phyloP scores from a whole-genome alignment of 2,329 filamentous ascomycete genomes.

The Eutypa lata region DNA sequence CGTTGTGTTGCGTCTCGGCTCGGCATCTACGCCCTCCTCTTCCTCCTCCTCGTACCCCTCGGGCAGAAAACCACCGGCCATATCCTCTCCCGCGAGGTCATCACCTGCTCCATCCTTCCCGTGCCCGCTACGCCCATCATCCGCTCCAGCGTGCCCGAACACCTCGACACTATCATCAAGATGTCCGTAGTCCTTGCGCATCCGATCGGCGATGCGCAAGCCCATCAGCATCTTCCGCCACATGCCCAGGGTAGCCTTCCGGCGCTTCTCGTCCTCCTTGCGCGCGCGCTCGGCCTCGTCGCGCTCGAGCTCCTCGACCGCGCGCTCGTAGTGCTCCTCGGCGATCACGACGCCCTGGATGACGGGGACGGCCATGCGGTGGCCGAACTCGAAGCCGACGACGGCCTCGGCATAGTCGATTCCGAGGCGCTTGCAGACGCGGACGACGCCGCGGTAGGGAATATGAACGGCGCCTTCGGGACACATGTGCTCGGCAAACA shows the following conservation, averaged over 20 bases:
- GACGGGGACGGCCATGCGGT: slow-evolving; percentile 88
- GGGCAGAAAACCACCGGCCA: slow-evolving; percentile 60
- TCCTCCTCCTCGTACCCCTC: slow-evolving; percentile 53
- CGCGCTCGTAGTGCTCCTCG: slow-evolving; percentile 68
- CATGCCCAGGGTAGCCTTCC: slow-evolving; percentile 66
- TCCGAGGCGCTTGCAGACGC: slow-evolving; percentile 77
- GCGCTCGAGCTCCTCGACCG: slow-evolving; percentile 76
- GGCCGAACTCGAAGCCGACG: slow-evolving; percentile 93
- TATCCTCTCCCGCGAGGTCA: slow-evolving; percentile 41
- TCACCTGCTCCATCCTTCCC: slow-evolving; percentile 14
- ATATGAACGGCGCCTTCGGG: slow-evolving; percentile 78
- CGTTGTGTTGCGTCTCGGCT: slow-evolving; percentile 24
- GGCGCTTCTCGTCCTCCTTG: slow-evolving; percentile 81
- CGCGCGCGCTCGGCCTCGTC: slow-evolving; percentile 72
- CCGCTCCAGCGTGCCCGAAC: slow-evolving; percentile 47
- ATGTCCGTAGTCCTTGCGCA: slow-evolving; percentile 72
- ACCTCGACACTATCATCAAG: slow-evolving; percentile 50
- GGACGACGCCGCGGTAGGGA: slow-evolving; percentile 71
- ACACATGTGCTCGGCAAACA: slow-evolving; percentile 92
- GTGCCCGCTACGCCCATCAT: slow-evolving; percentile 14
- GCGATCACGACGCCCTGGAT: slow-evolving; percentile 89
- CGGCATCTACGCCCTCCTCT: slow-evolving; percentile 19
- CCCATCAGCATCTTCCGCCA: slow-evolving; percentile 91
- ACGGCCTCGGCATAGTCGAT: slow-evolving; percentile 94
- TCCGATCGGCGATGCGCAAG: slow-evolving; percentile 74